Evolutionary conservation across 257 asterid species (phyloP), one percentile per base, ranked within the genome.

Genomic region (Primulina tabacum): DNA sequence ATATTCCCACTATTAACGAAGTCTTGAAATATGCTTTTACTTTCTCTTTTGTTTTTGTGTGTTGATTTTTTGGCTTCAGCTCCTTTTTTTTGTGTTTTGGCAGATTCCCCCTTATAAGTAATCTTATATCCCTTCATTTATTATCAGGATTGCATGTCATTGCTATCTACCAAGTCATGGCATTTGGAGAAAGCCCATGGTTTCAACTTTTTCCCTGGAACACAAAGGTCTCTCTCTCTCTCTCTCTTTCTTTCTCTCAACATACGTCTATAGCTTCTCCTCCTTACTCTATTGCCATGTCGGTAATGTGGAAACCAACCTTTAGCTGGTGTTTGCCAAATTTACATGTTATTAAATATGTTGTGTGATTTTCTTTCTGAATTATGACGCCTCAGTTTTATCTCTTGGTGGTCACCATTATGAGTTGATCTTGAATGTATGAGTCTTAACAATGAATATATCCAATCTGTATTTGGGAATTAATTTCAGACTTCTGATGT

Each of bases 151-250:
- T 90, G 96, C 87, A 77, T 10, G 83, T 80, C 91, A 67, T 82
- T 92, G 75, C 80, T 90, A 68, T 81, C 88, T 76, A 78, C 76
- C 65, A 84, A 83, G 81, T 78, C 80, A 77, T 92, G 98, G 97
- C 85, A 75, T 76, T 82, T 92, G 89, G 85, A 84, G 66, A 90
- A 87, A 82, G 98, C 89, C 59, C 93, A 92, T 73, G 96, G 94
- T 52, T 92, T 87, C 60, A 92, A 92, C 75, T 90, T 90, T 83
- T 90, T 92, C 64, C 97, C 95, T 26, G 98, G 98, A 78, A 92
- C 95, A 59, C 86, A 90, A 67, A 92, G 98, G 98, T 92, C 76
- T n/a, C 60, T 67, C 74, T 69, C 74, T 67, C 71, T 64, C 38
- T 59, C 52, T 38, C 11, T 53, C 40, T 5, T 16, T 26, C 67